These are phyloP conservation scores for Pseudevernia furfuracea DNA, from an alignment of 495 filamentous ascomycete species.

Conservation along the genomic window DNA sequence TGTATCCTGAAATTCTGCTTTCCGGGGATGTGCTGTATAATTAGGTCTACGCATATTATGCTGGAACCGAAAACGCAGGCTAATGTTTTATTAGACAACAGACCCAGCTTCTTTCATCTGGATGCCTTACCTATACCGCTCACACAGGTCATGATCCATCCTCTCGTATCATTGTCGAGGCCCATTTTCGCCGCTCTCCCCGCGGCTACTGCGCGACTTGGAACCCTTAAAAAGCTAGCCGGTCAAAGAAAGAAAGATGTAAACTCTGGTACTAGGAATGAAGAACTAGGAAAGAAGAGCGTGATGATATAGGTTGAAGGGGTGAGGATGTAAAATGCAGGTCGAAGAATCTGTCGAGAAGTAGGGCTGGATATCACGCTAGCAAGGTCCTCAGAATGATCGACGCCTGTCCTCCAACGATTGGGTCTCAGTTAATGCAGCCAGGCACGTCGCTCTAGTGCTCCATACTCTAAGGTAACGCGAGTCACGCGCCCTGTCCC, in stretches of 20 bases:
- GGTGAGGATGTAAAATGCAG: neutral
- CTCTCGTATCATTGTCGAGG: conserved; percentile 72
- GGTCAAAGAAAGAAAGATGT: neutral
- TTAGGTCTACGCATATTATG: conserved; percentile 78
- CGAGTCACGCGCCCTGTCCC: conserved; percentile 8
- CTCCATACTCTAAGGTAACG: conserved; percentile 21
- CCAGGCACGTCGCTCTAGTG: neutral
- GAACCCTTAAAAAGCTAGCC: neutral
- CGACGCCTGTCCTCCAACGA: neutral
- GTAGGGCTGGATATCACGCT: conserved; percentile 11
- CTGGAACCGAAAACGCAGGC: conserved; percentile 74
- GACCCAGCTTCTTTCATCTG: neutral
- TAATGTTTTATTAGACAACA: conserved; percentile 29
- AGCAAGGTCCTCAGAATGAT: conserved; percentile 10
- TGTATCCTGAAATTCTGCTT: conserved; percentile 77
- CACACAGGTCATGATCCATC: conserved; percentile 85
- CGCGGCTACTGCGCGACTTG: conserved; percentile 21
- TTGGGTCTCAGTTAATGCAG: conserved; percentile 14
- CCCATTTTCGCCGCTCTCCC: conserved; percentile 38
- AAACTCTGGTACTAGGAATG: neutral
- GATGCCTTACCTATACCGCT: conserved; percentile 64
- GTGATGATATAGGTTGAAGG: neutral
- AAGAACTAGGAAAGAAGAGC: neutral
- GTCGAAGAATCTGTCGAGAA: neutral
- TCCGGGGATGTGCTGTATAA: conserved; percentile 62